Evolutionary conservation across 192 early-diverging fungal species (phyloP).

Genomic region (Lunasporangiospora selenospora): DNA sequence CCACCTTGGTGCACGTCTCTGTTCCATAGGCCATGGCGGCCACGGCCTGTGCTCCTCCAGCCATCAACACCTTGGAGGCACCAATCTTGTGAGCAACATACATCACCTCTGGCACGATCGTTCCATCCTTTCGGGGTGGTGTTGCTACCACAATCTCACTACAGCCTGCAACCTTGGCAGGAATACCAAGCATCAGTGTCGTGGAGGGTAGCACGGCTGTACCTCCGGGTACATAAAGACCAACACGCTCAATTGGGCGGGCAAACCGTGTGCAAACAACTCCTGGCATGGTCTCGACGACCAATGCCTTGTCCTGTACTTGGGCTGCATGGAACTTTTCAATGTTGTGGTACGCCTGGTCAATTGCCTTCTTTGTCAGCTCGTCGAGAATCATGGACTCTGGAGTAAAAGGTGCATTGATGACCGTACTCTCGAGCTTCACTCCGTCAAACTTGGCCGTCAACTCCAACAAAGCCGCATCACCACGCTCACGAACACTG

Average conservation of each 20-base stretch:
- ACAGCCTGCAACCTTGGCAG: conserved; percentile 97
- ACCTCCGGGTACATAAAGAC: conserved; percentile 98
- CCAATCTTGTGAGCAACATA: conserved; percentile 98
- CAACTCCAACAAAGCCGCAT: conserved; percentile 81
- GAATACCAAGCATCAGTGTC: conserved; percentile 96
- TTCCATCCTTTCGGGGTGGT: conserved; percentile 91
- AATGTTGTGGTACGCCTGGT: conserved; percentile 95
- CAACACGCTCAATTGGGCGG: conserved; percentile 95
- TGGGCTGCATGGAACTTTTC: conserved; percentile 94
- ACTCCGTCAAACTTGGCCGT: conserved; percentile 94
- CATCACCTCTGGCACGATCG: conserved; percentile 93
- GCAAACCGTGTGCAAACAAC: conserved; percentile 93
- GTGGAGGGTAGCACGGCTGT: conserved; percentile 96
- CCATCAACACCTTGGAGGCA: conserved; percentile 88
- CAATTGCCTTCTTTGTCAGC: conserved; percentile 82
- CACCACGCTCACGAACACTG: conserved; percentile 82
- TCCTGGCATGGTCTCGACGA: conserved; percentile 98
- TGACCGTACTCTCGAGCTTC: conserved; percentile 68
- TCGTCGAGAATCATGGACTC: conserved; percentile 63
- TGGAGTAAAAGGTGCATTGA: conserved; percentile 85
- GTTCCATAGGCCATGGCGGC: conserved; percentile 99
- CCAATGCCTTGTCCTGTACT: conserved; percentile 67
- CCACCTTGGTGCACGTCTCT: conserved; percentile 94
- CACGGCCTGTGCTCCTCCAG: conserved; percentile 98
- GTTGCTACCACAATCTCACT: conserved; percentile 95